Evolutionary conservation across 2,329 filamentous ascomycete species (phyloP), one percentile per base, ranked within the genome.

Genomic region (Talaromyces pinophilus): DNA sequence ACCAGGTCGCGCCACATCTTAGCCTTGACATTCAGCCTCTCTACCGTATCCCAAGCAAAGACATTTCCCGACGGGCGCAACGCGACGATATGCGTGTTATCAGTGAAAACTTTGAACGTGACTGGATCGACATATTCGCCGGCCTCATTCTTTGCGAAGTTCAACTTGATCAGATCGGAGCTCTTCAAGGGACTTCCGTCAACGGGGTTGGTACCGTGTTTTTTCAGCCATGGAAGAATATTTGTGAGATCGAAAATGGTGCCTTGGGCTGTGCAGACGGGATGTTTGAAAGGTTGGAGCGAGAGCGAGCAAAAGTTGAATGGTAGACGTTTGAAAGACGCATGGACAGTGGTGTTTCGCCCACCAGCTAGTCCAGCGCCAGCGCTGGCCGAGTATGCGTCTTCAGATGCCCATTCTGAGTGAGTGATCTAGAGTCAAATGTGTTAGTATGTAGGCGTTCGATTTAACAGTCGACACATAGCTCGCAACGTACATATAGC

Each of bases 291-390:
- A 7, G 96, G 96, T 76, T 98, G 95, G 40, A 99, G 89, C 68
- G 92, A 96, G 46, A 96, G 89, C 69, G 95, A 92, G 86, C 95
- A 99, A 82, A 95, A 98, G 84, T 97, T 98, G 86, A 96, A 99
- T 35, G 96, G 95, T 1, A 99, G 86, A 55, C 92, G 90, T 75
- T 90, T 92, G 83, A 98, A 98, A 44, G 86, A 86, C 59, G 87
- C 85, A 70, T 87, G 86, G 25, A 80, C 80, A 2, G 82, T 80
- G 6, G 42, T 62, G 25, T 78, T 84, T 77, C 78, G 82, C 70
- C 73, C 84, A 79, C 81, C 88, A 77, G 76, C 85, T 77, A 83
- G 82, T 61, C 88, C 89, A 65, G 90, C 87, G 72, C 91, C 91
- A 33, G 86, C 89, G 76, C 89, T 93, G 71, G 93, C 92, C 38